phyloP scores from a whole-genome alignment of 1,139 yeast species.

The Diutina ranongensis region DNA sequence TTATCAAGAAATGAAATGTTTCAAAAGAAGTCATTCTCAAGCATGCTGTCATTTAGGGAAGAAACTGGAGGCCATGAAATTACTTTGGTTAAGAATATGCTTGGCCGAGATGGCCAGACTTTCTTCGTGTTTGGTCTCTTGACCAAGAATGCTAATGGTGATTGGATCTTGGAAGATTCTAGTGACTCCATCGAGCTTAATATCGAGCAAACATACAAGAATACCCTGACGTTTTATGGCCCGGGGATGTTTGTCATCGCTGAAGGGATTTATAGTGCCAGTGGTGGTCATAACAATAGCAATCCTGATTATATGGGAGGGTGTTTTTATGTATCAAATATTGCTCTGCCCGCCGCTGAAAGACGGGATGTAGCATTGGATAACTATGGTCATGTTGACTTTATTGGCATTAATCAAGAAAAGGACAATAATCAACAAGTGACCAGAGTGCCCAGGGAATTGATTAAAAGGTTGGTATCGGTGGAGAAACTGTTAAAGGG shows the following conservation, averaged over 20 bases:
- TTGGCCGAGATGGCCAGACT: constrained; percentile 72
- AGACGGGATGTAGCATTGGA: constrained; percentile 53
- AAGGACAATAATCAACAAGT: constrained; percentile 42
- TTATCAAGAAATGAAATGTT: constrained; percentile 67
- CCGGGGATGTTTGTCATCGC: constrained; percentile 74
- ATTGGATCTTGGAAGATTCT: constrained; percentile 69
- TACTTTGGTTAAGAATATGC: constrained; percentile 67
- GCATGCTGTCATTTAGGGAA: constrained; percentile 21
- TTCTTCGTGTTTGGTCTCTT: constrained; percentile 75
- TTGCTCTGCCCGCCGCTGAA: constrained; percentile 88
- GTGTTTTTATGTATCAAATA: constrained; percentile 58
- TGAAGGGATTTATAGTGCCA: constrained; percentile 74
- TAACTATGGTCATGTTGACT: constrained; percentile 70
- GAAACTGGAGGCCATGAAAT: constrained; percentile 35
- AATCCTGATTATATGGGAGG: constrained; percentile 28
- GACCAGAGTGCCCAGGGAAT: background rate
- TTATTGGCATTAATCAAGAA: constrained; percentile 52
- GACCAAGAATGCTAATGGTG: constrained; percentile 51
- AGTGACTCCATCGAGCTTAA: constrained; percentile 70
- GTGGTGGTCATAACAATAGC: constrained; percentile 30
- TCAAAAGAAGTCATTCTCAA: constrained; percentile 36
- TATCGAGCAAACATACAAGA: constrained; percentile 51
- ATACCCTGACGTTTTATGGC: constrained; percentile 58
- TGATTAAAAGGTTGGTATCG: constrained; percentile 41
- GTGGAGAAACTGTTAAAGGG: constrained; percentile 45